Evolutionary conservation across 495 filamentous ascomycete species (phyloP), one percentile per base, ranked within the genome.

Genomic region (Penicillium bialowiezense): DNA sequence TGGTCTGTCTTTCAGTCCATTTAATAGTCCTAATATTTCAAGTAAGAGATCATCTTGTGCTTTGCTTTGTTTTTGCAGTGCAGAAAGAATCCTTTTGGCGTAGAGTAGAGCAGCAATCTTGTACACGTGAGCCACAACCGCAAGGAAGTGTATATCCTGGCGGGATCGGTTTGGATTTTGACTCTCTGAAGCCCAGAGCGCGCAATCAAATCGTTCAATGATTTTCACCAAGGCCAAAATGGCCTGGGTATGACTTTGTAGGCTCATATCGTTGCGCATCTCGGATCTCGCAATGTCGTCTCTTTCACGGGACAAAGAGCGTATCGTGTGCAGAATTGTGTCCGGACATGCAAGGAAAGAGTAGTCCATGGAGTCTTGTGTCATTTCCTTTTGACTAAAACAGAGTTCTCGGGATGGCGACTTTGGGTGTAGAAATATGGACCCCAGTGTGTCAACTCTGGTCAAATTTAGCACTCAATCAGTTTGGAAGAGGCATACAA

Each of bases 1-100:
- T 6, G 69, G 69, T 3, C 76, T 59, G 15, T 58, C 33, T n/a
- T 68, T 64, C 7, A 82, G 61, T n/a, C 51, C 50, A 3, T 70
- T 62, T 18, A 80, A 56, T 20, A 68, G 52, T 3, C 53, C 31
- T 13, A 75, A 47, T 14, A 77, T 70, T 20, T 70, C 67, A 0
- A 37, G 36, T 1, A 70, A 61, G 4, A 79, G 55, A 4, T 62
- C 63, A 5, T 63, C 56, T 32, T 32, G 29, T 7, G 29, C 3
- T 1, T 15, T 6, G 3, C 43, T 40, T 0, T 44, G 10, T 9
- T n/a, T 37, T 21, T 28, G 3, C 2, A 52, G 24, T 33, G 46
- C 33, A 41, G 36, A 12, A 33, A 60, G 44, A 5, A 64, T 41
- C 19, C 50, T 52, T 7, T 24, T 51, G 15, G 55, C 55, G 28